A percentile compares a stretch with the other conserved stretches of the same genome.
phyloP scores from a whole-genome alignment of 257 asterid genomes.

The Anisodus acutangulus region DNA sequence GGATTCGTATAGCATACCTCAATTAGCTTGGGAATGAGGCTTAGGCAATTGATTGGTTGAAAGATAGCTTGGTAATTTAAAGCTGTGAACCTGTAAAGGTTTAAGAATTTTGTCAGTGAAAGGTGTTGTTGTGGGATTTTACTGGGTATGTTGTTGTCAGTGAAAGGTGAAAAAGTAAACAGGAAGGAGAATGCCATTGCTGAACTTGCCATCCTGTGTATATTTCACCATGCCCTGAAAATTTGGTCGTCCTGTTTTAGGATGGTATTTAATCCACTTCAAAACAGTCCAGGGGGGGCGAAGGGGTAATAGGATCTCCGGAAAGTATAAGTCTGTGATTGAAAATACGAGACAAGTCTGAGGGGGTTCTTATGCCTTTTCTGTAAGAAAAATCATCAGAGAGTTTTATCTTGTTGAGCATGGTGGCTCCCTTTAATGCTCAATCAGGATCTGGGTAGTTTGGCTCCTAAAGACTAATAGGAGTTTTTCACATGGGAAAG shows the following conservation, averaged over 20 bases:
- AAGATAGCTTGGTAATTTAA: neutral
- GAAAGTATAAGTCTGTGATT: neutral
- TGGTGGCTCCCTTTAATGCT: conserved; percentile 1
- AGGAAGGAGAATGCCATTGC: neutral
- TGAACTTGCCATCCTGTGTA: neutral
- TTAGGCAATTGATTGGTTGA: neutral
- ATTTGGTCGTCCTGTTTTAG: neutral
- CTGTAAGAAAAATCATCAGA: neutral
- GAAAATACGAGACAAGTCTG: neutral
- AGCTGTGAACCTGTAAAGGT: neutral
- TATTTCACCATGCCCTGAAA: neutral
- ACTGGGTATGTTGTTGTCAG: too few relatives aligned
- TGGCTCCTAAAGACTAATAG: neutral
- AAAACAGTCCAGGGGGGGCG: neutral
- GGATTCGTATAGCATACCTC: neutral
- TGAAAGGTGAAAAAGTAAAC: neutral
- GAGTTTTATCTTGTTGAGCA: neutral
- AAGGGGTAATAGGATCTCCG: neutral
- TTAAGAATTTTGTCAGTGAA: neutral
- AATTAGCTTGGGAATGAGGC: neutral
- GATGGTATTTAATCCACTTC: neutral
- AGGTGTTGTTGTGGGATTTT: neutral
- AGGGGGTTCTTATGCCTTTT: neutral
- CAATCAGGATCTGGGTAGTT: neutral
- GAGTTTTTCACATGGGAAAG: neutral